phyloP scores from a whole-genome alignment of 352 stramenopile species.

The Phytophthora rubi region DNA sequence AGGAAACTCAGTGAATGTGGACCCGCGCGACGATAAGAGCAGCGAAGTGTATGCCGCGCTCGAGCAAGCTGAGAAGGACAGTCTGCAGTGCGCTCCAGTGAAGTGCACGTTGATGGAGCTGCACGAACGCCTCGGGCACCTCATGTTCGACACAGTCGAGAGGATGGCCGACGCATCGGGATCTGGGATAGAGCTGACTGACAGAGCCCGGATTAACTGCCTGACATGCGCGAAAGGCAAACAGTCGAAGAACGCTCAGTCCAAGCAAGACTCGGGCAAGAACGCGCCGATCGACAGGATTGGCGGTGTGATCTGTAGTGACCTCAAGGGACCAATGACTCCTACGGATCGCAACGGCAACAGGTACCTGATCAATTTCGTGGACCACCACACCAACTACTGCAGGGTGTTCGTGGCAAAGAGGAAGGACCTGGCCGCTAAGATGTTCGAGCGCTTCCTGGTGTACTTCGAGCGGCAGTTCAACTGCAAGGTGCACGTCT shows the following conservation, averaged over 20 bases:
- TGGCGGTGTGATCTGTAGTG: not conserved
- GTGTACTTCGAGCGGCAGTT: not conserved
- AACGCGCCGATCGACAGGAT: not conserved
- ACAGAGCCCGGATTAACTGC: not conserved
- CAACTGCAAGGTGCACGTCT: not conserved
- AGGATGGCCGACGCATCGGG: not conserved
- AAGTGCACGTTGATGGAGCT: not conserved
- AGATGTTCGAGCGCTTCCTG: not conserved
- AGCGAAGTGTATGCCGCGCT: not conserved
- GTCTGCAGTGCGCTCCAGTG: not conserved
- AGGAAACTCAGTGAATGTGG: not conserved
- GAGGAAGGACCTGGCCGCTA: not conserved
- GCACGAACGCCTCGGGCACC: not conserved
- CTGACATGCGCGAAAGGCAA: not conserved
- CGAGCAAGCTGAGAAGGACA: not conserved
- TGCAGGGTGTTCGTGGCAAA: not conserved
- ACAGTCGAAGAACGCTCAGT: not conserved
- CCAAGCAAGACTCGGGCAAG: not conserved
- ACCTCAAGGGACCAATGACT: constrained; percentile 1
- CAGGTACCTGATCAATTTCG: constrained; percentile 1
- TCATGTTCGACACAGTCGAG: constrained; percentile 1
- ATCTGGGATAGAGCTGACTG: not conserved
- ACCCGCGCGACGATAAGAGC: not conserved
- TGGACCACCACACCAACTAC: not conserved
- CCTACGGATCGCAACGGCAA: not conserved